phyloP scores from a whole-genome alignment of 1,284 basidiomycete genomes.

The Xerocomus minutiporus region DNA sequence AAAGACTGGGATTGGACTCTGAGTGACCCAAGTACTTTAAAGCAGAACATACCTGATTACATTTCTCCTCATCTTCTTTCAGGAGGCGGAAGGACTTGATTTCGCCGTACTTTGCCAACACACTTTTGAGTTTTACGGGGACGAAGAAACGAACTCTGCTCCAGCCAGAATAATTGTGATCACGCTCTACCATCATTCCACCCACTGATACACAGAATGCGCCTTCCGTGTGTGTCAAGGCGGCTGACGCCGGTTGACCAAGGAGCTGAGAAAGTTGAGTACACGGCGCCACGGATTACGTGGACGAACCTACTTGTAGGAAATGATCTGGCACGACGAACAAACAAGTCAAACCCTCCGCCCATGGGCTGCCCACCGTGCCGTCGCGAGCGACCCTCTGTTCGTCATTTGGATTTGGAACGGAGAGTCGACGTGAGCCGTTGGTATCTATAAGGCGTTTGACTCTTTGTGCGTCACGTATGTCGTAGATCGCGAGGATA shows the following conservation, averaged over 20 bases:
- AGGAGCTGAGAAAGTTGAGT: conserved; percentile 34
- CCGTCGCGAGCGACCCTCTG: conserved; percentile 20
- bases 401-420: conserved; percentile 22
- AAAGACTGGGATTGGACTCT: neutral
- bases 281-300: neutral
- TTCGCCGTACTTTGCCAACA: conserved; percentile 32
- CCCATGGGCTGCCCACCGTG: conserved; percentile 18
- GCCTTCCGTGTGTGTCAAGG: conserved; percentile 40
- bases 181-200: conserved; percentile 18
- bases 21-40: neutral
- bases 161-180: conserved; percentile 20
- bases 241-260: conserved; percentile 36
- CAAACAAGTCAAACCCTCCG: conserved; percentile 24
- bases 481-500: conserved; percentile 60
- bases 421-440: conserved; percentile 18
- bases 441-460: conserved; percentile 38
- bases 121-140: conserved; percentile 31
- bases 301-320: conserved; percentile 19
- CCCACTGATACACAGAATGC: conserved; percentile 38
- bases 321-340: conserved; percentile 34
- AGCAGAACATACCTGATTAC: conserved; percentile 27
- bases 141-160: conserved; percentile 25
- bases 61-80: conserved; percentile 26
- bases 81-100: conserved; percentile 29
- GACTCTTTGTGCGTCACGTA: conserved; percentile 50